Evolutionary conservation across 768 basidiomycete genomes (phyloP), one percentile per base, ranked within the genome.

Genomic region (Chalciporus pseudorubinellus): DNA sequence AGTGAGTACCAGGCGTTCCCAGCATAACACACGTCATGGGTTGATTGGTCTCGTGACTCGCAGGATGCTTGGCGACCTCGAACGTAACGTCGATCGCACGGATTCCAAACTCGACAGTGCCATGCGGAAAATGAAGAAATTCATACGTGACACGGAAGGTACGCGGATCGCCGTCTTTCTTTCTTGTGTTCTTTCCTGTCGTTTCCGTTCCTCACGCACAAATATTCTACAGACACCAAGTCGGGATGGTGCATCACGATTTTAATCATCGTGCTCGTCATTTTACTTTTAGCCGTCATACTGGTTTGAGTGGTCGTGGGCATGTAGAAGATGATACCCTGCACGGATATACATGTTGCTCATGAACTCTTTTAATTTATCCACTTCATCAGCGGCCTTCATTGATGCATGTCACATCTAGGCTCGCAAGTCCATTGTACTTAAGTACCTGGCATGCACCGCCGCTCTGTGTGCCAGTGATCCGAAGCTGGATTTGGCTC

Each of bases 241-340:
- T 92, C 90, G 31, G 89, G 89, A 28, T 97, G 90, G 86, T 93
- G 91, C 65, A 88, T 98, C 48, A 77, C 84, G 28, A 82, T 95
- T 48, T 76, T 98, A 26, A 89, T 92, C 36, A 76, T 93, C 33
- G 76, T 98, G 19, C 77, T 98, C 1, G 73, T 84, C 68, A 75
- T 85, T 24, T 75, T 98, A 19, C 75, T 98, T 11, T 67, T 94
- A 28, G 81, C 84, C 6, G 90, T 93, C 39, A 87, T 98, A 29
- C 72, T 97, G 40, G 66, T 92, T 48, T 93, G 53, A 70, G 33
- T 24, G 13, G 36, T 44, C 19, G 2, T 33, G 18, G 29, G 20
- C 40, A 11, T n/a, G 24, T 40, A 44, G 51, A 55, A 47, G 40
- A 52, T 57, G 34, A 44, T 55, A 54, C 55, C 57, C 43, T 48